Conservation (phyloP, 1,284 basidiomycete genomes). For the Trametes versicolor region DNA sequence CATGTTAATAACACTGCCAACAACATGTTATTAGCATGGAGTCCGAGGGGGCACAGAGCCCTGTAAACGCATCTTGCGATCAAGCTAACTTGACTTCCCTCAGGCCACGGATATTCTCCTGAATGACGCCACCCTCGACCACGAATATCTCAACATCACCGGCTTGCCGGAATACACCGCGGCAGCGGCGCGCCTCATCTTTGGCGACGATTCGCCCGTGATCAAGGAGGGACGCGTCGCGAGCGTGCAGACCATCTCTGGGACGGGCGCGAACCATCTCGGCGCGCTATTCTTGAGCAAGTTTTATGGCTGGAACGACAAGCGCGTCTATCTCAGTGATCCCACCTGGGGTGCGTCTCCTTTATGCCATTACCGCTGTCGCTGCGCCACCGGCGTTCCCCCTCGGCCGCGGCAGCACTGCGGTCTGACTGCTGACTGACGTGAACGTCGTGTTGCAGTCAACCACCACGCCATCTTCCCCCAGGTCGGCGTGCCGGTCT, state of each 20-base stretch:
- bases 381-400: not conserved
- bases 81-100: conserved; percentile 6
- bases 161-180: conserved; percentile 86
- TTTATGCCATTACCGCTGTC: conserved; percentile 3
- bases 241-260: conserved; percentile 93
- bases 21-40: no score
- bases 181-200: conserved; percentile 84
- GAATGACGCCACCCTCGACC: conserved; percentile 81
- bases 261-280: conserved; percentile 95
- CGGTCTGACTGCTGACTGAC: conserved; percentile 22
- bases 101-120: conserved; percentile 82
- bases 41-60: no score
- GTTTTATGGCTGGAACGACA: conserved; percentile 80
- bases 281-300: conserved; percentile 89
- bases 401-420: conserved; percentile 16
- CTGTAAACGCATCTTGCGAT: no score
- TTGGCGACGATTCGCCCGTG: conserved; percentile 79
- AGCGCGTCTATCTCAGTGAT: conserved; percentile 84
- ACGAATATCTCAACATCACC: conserved; percentile 95
- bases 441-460: conserved; percentile 54
- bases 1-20: no score
- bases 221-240: conserved; percentile 76
- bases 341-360: conserved; percentile 89
- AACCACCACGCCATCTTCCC: conserved; percentile 93
- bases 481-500: conserved; percentile 83